Percentiles rank a stretch among this genome's conserved stretches.
phyloP scores from a whole-genome alignment of 768 basidiomycete species.

The Rhodotorula paludigena region DNA sequence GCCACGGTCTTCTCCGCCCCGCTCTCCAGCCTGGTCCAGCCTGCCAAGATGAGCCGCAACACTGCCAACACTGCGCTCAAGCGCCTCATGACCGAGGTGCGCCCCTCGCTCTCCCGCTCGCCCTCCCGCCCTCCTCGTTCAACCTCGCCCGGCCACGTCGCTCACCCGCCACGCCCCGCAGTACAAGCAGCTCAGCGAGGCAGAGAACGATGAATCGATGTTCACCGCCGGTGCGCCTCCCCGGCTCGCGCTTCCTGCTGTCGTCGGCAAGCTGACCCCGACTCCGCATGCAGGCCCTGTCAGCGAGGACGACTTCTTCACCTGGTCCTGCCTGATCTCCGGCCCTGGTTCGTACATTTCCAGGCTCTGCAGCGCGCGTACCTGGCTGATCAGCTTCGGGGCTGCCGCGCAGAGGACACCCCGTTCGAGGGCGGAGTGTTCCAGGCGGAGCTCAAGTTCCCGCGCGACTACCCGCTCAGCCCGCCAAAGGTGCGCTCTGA shows the following conservation, averaged over 20 bases:
- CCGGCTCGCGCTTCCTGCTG: neutral
- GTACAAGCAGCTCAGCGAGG: conserved; percentile 48
- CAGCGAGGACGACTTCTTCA: conserved; percentile 85
- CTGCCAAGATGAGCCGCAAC: conserved; percentile 39
- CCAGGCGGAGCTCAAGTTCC: conserved; percentile 79
- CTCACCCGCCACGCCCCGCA: conserved; percentile 53
- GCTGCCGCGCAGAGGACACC: conserved; percentile 34
- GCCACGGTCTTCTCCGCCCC: too few species aligned
- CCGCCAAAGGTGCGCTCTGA: conserved; percentile 66
- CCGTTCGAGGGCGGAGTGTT: conserved; percentile 81
- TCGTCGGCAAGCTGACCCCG: neutral
- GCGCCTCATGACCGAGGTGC: conserved; percentile 75
- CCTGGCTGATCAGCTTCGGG: neutral
- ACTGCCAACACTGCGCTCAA: conserved; percentile 61
- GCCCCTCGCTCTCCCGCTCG: too few species aligned
- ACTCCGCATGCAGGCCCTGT: conserved; percentile 29
- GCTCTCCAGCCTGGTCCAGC: neutral
- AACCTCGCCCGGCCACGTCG: conserved; percentile 74
- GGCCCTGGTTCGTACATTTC: conserved; percentile 64
- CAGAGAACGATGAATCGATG: conserved; percentile 65
- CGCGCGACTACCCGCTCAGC: conserved; percentile 81
- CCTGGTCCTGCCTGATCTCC: conserved; percentile 98
- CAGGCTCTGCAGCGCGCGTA: neutral
- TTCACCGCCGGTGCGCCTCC: conserved; percentile 70
- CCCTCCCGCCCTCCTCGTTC: neutral